A percentile compares a stretch with the other conserved stretches of the same genome.
phyloP scores from a whole-genome alignment of 306 rosid genomes.

The Prunus mongolica region DNA sequence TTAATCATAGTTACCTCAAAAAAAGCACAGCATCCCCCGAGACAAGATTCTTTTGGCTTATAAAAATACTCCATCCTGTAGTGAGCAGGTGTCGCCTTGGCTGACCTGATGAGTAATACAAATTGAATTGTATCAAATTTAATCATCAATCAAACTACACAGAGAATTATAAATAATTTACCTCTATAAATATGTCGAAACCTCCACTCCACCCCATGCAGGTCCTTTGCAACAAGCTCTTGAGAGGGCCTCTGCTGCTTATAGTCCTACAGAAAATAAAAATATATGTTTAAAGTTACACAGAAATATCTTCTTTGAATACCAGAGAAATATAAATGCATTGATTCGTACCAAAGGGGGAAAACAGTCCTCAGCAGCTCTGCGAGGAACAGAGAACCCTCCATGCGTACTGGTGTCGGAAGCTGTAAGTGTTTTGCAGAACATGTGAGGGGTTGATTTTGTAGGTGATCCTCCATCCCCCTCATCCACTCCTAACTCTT shows the following conservation, averaged over 20 bases:
- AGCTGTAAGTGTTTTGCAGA: conserved; percentile 96
- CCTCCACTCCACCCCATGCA: conserved; percentile 89
- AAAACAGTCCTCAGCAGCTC: conserved; percentile 98
- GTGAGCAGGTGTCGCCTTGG: conserved; percentile 97
- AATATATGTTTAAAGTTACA: background rate
- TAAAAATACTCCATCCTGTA: conserved; percentile 96
- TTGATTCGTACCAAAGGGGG: conserved; percentile 70
- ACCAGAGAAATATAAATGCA: conserved; percentile 12
- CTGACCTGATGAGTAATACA: conserved; percentile 69
- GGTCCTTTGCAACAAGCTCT: conserved; percentile 92
- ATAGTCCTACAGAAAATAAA: conserved; percentile 54
- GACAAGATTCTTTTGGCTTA: conserved; percentile 89
- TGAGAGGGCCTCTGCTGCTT: conserved; percentile 96
- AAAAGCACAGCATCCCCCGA: conserved; percentile 98
- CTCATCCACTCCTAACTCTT: conserved; percentile 58
- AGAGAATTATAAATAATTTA: conserved; percentile 15
- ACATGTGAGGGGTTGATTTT: conserved; percentile 93
- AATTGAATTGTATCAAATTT: conserved; percentile 19
- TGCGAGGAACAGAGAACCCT: conserved; percentile 94
- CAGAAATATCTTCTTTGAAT: background rate
- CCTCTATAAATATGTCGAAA: conserved; percentile 95
- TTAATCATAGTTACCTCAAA: conserved; percentile 48
- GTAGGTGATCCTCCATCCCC: conserved; percentile 69
- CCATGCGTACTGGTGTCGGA: conserved; percentile 98
- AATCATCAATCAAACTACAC: conserved; percentile 20